Percentiles rank a stretch among this genome's conserved stretches.
Conservation (phyloP, 176 grass and related monocot species). For the Paspalum vaginatum region DNA sequence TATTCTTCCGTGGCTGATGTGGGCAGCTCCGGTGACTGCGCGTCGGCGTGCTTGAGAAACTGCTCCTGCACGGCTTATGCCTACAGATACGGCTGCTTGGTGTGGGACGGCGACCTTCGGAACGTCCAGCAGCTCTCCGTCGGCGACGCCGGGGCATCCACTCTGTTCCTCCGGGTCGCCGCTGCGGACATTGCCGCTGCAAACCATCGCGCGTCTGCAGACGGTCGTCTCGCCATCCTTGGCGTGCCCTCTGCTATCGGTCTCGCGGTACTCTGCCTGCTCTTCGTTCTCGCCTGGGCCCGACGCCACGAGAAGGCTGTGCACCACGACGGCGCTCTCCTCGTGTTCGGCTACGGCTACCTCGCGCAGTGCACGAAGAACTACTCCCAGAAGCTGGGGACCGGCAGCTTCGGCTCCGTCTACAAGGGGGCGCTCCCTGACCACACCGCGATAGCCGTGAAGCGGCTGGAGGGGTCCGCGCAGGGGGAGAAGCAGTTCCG, state of each 20-base stretch:
- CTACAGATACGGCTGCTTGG: conserved; percentile 15
- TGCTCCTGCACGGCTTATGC: conserved; percentile 52
- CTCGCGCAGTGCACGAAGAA: conserved; percentile 36
- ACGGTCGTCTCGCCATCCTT: background rate
- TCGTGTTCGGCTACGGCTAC: conserved; percentile 37
- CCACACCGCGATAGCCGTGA: conserved; percentile 41
- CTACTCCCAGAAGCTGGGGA: conserved; percentile 47
- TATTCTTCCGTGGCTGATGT: background rate
- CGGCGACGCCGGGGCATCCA: background rate
- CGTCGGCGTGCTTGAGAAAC: conserved; percentile 54
- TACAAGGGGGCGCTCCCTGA: conserved; percentile 41
- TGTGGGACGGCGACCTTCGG: conserved; percentile 33
- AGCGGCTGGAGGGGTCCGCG: conserved; percentile 47
- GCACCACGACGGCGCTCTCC: conserved; percentile 17
- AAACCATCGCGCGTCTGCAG: background rate
- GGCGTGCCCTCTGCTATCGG: background rate
- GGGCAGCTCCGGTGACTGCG: conserved; percentile 29
- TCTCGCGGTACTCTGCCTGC: conserved; percentile 36
- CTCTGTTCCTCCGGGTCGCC: conserved; percentile 42
- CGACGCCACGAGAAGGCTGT: conserved; percentile 1
- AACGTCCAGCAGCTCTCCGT: conserved; percentile 38
- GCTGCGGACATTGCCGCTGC: conserved; percentile 19
- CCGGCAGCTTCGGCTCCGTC: conserved; percentile 55
- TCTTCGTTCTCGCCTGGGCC: background rate
- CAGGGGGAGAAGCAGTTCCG: conserved; percentile 66